phyloP scores from a whole-genome alignment of 441 rosid species.

The Adansonia grandidieri region DNA sequence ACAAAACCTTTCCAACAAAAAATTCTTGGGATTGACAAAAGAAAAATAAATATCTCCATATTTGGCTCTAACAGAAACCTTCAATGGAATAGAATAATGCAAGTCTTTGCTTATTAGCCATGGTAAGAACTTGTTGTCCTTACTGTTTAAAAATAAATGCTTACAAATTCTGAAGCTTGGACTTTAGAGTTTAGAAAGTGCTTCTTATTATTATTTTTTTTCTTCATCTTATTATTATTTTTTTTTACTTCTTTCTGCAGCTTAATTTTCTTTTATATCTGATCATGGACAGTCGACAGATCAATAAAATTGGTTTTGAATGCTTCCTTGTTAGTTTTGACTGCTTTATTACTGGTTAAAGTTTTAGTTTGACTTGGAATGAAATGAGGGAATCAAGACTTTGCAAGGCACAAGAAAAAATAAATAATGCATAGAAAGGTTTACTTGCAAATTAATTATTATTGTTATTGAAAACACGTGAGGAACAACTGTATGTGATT shows the following conservation, averaged over 20 bases:
- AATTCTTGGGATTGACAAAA: conserved; percentile 41
- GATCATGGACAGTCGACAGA: too few relatives aligned
- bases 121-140: conserved; percentile 27
- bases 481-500: background rate
- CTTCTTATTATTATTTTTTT: background rate
- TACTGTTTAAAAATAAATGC: conserved; percentile 23
- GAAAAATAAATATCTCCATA: conserved; percentile 8
- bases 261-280: background rate
- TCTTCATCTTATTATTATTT: background rate
- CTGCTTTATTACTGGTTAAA: background rate
- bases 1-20: too few relatives aligned
- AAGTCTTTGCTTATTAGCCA: conserved; percentile 10
- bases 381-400: background rate
- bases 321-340: background rate
- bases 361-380: background rate
- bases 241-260: background rate
- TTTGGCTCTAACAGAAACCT: conserved; percentile 23
- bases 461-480: background rate
- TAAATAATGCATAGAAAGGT: background rate
- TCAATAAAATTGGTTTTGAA: background rate
- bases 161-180: conserved; percentile 23
- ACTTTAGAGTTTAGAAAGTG: background rate
- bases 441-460: background rate
- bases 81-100: conserved; percentile 35
- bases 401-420: background rate